Evolutionary conservation across 2,329 filamentous ascomycete species (phyloP).

Genomic region (Periglandula ipomoeae): DNA sequence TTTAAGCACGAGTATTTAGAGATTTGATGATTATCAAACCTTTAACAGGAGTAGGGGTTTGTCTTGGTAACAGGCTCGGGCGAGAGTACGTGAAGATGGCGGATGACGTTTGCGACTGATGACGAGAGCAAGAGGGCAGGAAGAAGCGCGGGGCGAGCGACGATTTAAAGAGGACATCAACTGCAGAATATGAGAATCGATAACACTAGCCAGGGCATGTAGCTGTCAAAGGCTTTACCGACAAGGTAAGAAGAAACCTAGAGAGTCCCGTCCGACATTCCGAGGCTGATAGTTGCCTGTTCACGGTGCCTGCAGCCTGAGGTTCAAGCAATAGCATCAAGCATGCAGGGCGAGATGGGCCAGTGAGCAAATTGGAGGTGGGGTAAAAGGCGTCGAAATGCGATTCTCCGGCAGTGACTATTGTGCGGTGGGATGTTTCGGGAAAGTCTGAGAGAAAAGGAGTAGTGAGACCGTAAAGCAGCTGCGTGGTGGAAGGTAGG

Average conservation of each 20-base stretch:
- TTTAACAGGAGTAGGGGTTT: neutral
- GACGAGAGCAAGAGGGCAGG: slow-evolving; percentile 1
- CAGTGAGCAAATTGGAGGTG: neutral
- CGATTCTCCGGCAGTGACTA: neutral
- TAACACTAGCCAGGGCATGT: slow-evolving; percentile 5
- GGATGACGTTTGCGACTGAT: slow-evolving; percentile 1
- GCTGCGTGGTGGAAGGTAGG: no score
- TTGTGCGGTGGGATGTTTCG: neutral
- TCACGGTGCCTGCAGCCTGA: slow-evolving; percentile 1
- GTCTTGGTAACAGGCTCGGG: neutral
- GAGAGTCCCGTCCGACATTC: slow-evolving; percentile 1
- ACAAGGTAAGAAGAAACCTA: neutral
- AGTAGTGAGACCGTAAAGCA: no score
- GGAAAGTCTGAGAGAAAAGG: no score
- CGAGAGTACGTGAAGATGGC: neutral
- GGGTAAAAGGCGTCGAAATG: neutral
- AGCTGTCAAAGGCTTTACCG: slow-evolving; percentile 3
- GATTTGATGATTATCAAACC: neutral
- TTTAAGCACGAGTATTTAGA: neutral
- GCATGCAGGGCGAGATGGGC: neutral
- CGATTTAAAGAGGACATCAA: neutral
- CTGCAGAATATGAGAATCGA: slow-evolving; percentile 7
- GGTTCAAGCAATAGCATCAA: neutral
- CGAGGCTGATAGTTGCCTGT: slow-evolving; percentile 5
- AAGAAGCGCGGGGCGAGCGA: slow-evolving; percentile 1